These are phyloP conservation scores for Botrytis galanthina DNA, from an alignment of 2,329 filamentous ascomycete genomes.

Conservation along the genomic window DNA sequence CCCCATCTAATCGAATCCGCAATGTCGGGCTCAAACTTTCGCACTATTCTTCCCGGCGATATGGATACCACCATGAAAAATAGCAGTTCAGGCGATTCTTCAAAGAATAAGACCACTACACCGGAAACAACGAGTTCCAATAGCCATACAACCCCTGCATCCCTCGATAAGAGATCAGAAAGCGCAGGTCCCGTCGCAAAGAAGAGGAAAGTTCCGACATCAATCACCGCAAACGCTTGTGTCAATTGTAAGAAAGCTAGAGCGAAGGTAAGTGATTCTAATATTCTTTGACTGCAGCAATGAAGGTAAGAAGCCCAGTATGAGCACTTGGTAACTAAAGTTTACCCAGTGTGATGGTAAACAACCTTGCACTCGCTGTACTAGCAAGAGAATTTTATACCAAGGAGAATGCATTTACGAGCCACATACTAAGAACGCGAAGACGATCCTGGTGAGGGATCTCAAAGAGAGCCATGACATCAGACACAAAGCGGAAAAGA, in stretches of 20 bases:
- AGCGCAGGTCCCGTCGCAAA: not conserved
- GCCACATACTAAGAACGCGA: constrained; percentile 40
- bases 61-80: not conserved
- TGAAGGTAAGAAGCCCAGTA: not conserved
- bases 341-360: constrained; percentile 38
- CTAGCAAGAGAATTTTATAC: constrained; percentile 27
- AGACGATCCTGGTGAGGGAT: constrained; percentile 38
- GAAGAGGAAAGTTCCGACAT: not conserved
- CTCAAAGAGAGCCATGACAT: constrained; percentile 11
- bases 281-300: not conserved
- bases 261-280: constrained; percentile 35
- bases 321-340: not conserved
- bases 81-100: not conserved
- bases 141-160: too few relatives aligned
- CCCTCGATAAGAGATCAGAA: not conserved
- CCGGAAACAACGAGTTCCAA: not conserved
- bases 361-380: constrained; percentile 38
- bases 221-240: constrained; percentile 6
- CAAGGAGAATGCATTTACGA: constrained; percentile 36
- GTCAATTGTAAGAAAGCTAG: constrained; percentile 6
- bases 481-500: not conserved
- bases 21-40: not conserved
- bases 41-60: not conserved
- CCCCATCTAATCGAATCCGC: not conserved
- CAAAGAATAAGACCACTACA: not conserved